Evolutionary conservation across 139 green algal genomes (phyloP).

Genomic region (Volvox reticuliferus): DNA sequence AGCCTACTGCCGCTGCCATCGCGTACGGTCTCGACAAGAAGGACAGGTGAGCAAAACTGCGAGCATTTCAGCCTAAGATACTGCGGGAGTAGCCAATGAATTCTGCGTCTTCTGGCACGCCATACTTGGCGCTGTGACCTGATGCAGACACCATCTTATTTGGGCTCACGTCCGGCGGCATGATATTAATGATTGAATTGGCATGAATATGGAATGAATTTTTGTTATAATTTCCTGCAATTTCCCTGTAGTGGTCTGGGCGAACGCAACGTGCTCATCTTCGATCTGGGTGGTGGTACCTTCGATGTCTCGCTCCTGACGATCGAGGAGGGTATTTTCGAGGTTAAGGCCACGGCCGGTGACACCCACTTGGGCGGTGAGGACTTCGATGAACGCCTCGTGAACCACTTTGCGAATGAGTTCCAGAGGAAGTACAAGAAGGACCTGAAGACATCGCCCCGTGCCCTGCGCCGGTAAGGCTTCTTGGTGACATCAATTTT

Average conservation of each 20-base stretch:
- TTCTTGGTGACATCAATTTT: too few relatives aligned
- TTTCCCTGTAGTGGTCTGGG: conserved; percentile 49
- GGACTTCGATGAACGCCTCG: conserved; percentile 98
- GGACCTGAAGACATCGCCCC: conserved; percentile 85
- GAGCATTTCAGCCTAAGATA: too few relatives aligned
- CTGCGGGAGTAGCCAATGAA: too few relatives aligned
- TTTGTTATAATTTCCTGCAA: too few relatives aligned
- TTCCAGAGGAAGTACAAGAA: conserved; percentile 99
- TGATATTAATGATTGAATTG: too few relatives aligned
- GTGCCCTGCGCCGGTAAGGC: conserved; percentile 66
- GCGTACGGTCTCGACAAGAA: conserved; percentile 92
- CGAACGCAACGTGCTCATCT: conserved; percentile 95
- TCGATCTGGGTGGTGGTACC: conserved; percentile 95
- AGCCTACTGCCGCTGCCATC: conserved; percentile 98
- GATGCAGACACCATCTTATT: too few relatives aligned
- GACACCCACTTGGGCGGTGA: conserved; percentile 98
- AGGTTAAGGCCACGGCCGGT: conserved; percentile 97
- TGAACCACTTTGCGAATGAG: conserved; percentile 95
- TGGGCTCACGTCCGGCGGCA: too few relatives aligned
- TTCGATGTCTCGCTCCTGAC: conserved; percentile 99
- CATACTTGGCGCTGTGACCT: too few relatives aligned
- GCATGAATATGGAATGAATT: too few relatives aligned
- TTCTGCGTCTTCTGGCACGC: too few relatives aligned
- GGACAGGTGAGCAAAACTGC: conserved; percentile 2
- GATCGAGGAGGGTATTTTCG: conserved; percentile 99